These are phyloP conservation scores for Citrus glauca DNA, from an alignment of 345 rosid species.

Conservation along the genomic window DNA sequence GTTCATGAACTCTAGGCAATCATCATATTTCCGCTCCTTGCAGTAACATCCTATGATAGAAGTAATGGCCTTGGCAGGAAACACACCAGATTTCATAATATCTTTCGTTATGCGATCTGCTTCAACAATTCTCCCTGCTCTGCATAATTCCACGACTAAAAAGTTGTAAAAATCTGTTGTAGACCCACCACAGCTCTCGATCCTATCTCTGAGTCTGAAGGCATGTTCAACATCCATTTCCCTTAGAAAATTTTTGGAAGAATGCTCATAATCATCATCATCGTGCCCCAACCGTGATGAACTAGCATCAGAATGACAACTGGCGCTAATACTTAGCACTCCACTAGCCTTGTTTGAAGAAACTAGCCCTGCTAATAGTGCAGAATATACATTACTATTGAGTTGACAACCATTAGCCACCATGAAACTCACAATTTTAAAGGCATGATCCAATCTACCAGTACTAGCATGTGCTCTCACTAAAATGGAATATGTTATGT, in stretches of 20 bases:
- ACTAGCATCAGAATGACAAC: not conserved
- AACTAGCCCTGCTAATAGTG: slow-evolving; percentile 29
- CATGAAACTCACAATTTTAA: slow-evolving; percentile 35
- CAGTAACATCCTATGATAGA: slow-evolving; percentile 35
- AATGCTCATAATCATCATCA: not conserved
- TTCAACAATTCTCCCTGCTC: slow-evolving; percentile 33
- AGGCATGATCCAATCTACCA: slow-evolving; percentile 34
- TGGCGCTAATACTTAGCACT: not conserved
- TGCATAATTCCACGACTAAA: slow-evolving; percentile 30
- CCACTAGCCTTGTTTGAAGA: slow-evolving; percentile 19
- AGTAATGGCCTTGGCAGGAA: slow-evolving; percentile 32
- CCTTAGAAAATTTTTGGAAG: slow-evolving; percentile 15
- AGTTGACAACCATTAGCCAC: slow-evolving; percentile 36
- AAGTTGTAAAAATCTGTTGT: slow-evolving; percentile 23
- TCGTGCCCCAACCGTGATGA: not conserved
- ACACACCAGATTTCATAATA: slow-evolving; percentile 19
- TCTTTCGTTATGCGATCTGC: slow-evolving; percentile 23
- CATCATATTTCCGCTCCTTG: slow-evolving; percentile 18
- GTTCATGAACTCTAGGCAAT: slow-evolving; percentile 30
- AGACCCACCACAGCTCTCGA: slow-evolving; percentile 31
- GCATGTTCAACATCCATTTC: slow-evolving; percentile 32
- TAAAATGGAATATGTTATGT: slow-evolving; percentile 38
- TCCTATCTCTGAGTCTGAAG: slow-evolving; percentile 22
- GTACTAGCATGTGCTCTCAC: slow-evolving; percentile 35
- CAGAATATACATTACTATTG: slow-evolving; percentile 27